These are phyloP conservation scores for Coleophoma eucalyptorum DNA, from an alignment of 2,329 filamentous ascomycete species.

Conservation along the genomic window DNA sequence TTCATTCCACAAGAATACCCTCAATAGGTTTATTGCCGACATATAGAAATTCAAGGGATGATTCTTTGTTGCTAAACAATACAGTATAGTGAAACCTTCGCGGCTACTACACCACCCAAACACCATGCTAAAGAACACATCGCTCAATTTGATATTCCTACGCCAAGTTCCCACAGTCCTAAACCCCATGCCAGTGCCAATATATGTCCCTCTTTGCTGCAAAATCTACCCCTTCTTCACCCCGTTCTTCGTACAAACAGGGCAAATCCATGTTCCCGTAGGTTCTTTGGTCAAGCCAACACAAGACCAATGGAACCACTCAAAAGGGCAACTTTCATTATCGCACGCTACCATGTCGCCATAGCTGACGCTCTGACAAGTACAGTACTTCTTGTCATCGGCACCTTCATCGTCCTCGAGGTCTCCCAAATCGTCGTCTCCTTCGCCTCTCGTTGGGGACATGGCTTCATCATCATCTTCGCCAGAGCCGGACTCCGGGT, in stretches of 20 bases:
- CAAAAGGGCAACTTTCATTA: constrained; percentile 74
- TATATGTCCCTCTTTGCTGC: not conserved
- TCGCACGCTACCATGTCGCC: constrained; percentile 89
- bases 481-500: constrained; percentile 53
- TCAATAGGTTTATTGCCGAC: too few relatives aligned
- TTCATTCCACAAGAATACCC: too few relatives aligned
- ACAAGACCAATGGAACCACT: constrained; percentile 86
- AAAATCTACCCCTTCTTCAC: constrained; percentile 2
- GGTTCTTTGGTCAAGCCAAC: constrained; percentile 66
- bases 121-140: too few relatives aligned
- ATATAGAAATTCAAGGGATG: too few relatives aligned
- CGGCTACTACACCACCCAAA: too few relatives aligned
- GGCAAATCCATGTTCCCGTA: constrained; percentile 65
- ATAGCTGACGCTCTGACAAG: constrained; percentile 79
- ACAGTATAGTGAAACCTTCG: too few relatives aligned
- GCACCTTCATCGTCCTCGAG: constrained; percentile 67
- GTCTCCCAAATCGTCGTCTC: constrained; percentile 49
- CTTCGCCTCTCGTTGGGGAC: constrained; percentile 33
- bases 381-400: constrained; percentile 75
- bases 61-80: too few relatives aligned
- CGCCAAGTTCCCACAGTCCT: not conserved
- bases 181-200: not conserved
- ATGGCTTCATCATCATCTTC: constrained; percentile 42
- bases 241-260: constrained; percentile 48
- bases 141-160: too few relatives aligned